These are phyloP conservation scores for Barnettozyma sp. DNA, from an alignment of 805 yeast genomes.

Conservation along the genomic window DNA sequence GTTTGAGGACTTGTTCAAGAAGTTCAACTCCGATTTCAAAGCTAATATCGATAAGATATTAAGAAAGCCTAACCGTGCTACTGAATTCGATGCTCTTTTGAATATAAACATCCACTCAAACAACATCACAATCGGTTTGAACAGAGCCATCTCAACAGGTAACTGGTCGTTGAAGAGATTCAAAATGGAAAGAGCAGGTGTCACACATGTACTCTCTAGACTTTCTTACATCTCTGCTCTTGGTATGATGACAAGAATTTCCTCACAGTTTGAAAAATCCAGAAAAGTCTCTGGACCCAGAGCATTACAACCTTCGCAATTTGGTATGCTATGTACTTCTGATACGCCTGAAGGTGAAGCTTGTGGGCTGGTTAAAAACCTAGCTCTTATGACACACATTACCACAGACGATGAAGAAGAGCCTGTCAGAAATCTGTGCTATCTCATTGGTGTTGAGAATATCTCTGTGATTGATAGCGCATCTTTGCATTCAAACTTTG, in stretches of 20 bases:
- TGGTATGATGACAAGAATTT: slow-evolving; percentile 99
- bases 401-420: slow-evolving; percentile 97
- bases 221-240: slow-evolving; percentile 88
- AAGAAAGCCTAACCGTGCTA: slow-evolving; percentile 89
- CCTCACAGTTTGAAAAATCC: slow-evolving; percentile 97
- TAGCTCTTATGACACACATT: slow-evolving; percentile 97
- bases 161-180: slow-evolving; percentile 98
- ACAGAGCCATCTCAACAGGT: slow-evolving; percentile 96
- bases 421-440: slow-evolving; percentile 75
- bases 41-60: slow-evolving; percentile 89
- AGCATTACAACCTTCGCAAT: slow-evolving; percentile 97
- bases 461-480: slow-evolving; percentile 76
- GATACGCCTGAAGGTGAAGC: slow-evolving; percentile 99
- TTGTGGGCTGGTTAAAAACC: slow-evolving; percentile 94
- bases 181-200: slow-evolving; percentile 99
- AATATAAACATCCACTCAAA: slow-evolving; percentile 87
- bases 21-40: slow-evolving; percentile 91
- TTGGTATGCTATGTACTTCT: slow-evolving; percentile 97
- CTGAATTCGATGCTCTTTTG: slow-evolving; percentile 88
- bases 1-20: slow-evolving; percentile 95
- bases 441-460: slow-evolving; percentile 82
- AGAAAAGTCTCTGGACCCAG: slow-evolving; percentile 98
- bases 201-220: slow-evolving; percentile 90
- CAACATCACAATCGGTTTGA: slow-evolving; percentile 89
- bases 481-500: slow-evolving; percentile 72